phyloP scores from a whole-genome alignment of 495 filamentous ascomycete species.

The Neurospora sp. region DNA sequence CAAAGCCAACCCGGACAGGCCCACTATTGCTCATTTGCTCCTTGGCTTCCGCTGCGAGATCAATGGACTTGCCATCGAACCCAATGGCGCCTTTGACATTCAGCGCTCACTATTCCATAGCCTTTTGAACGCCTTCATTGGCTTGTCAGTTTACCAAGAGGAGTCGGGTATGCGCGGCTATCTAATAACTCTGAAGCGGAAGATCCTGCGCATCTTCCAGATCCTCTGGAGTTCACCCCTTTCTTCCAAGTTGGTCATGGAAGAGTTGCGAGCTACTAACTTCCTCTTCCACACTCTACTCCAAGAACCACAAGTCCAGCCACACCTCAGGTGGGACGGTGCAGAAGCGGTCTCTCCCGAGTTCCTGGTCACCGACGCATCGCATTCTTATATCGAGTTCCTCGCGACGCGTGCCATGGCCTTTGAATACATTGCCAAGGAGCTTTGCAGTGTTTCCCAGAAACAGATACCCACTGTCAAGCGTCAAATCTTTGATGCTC shows the following conservation, averaged over 20 bases:
- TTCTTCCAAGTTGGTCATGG: conserved; percentile 61
- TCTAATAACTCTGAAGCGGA: conserved; percentile 60
- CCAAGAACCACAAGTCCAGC: conserved; percentile 51
- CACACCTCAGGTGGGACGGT: conserved; percentile 60
- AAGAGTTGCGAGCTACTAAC: conserved; percentile 65
- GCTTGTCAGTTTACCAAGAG: conserved; percentile 51
- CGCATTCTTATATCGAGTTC: conserved; percentile 59
- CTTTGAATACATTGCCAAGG: conserved; percentile 73
- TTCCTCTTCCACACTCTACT: conserved; percentile 62
- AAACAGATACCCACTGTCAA: conserved; percentile 64
- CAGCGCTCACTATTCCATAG: conserved; percentile 72
- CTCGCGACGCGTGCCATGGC: conserved; percentile 60
- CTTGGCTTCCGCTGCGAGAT: conserved; percentile 75
- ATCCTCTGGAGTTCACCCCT: conserved; percentile 76
- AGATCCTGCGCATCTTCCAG: conserved; percentile 65
- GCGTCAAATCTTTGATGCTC: conserved; percentile 62
- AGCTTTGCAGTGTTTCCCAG: conserved; percentile 67
- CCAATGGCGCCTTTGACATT: conserved; percentile 53
- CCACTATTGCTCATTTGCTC: conserved; percentile 80
- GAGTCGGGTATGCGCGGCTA: conserved; percentile 53
- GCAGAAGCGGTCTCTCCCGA: conserved; percentile 36
- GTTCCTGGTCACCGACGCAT: conserved; percentile 55
- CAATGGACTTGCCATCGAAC: conserved; percentile 51
- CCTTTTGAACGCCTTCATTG: conserved; percentile 55
- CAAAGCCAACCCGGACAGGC: conserved; percentile 52